Evolutionary conservation across 2,329 filamentous ascomycete species (phyloP), one percentile per base, ranked within the genome.

Genomic region (Aaosphaeria arxii): DNA sequence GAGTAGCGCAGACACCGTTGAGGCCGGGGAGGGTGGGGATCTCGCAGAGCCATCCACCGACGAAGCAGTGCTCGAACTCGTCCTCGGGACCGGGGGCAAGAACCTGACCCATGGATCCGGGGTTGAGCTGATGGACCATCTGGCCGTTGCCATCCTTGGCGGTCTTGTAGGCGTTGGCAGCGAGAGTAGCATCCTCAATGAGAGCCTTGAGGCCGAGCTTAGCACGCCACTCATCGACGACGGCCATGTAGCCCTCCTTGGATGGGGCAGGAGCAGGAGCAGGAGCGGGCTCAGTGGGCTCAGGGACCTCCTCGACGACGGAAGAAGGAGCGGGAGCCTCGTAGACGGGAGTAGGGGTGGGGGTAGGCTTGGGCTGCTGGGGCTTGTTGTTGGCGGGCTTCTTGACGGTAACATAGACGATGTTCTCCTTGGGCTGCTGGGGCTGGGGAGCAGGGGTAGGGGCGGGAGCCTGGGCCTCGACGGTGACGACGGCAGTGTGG

Each of bases 21-120:
- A 66, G 53, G 43, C 61, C 63, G 28, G 56, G 47, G 17, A 62
- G 53, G 33, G 46, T 46, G 45, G 65, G 56, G 17, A 57, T 54
- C 56, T 68, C 65, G 62, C 65, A 68, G 44, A 68, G 63, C 65
- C 65, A 68, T 44, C 62, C 64, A 30, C 65, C 65, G 13, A 66
- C 59, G 50, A 65, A 67, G 50, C 64, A 60, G 45, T 54, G 42
- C 49, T 58, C 48, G 55, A 68, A 68, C 33, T 59, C 52, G 11
- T 56, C 49, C 6, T 46, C 45, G 30, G 53, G 41, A 13, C 61
- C 63, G 30, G 62, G 61, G 30, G 62, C 63, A 28, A 67, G 64
- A 32, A 61, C 60, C 56, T 66, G 62, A 32, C 53, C 62, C 46
- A 43, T 55, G 38, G 61, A 56, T 38, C 62, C 61, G n/a, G 52